These are phyloP conservation scores for Corymbia maculata DNA, from an alignment of 345 rosid genomes.

Conservation along the genomic window DNA sequence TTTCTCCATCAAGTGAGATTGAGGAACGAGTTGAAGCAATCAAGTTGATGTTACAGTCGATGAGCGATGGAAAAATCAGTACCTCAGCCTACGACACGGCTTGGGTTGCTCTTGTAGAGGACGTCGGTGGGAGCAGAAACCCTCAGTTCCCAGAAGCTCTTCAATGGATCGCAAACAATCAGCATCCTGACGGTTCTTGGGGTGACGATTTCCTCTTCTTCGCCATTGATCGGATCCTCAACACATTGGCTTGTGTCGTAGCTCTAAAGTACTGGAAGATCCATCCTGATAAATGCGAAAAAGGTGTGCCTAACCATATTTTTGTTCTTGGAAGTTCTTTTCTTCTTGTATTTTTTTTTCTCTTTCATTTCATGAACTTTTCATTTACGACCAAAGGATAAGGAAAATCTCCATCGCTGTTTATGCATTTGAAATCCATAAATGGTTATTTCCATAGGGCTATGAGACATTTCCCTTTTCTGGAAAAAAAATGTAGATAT, in stretches of 20 bases:
- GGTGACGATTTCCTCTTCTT: conserved; percentile 50
- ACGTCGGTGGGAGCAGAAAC: conserved; percentile 23
- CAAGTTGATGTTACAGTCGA: conserved; percentile 38
- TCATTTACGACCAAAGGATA: background rate
- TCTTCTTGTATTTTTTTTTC: background rate
- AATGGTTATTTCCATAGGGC: background rate
- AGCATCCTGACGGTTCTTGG: conserved; percentile 90
- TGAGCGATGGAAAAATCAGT: conserved; percentile 86
- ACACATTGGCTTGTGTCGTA: conserved; percentile 78
- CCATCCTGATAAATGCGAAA: conserved; percentile 49
- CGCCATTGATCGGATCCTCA: conserved; percentile 79
- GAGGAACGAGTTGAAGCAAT: conserved; percentile 33
- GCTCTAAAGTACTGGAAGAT: conserved; percentile 74
- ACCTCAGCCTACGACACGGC: conserved; percentile 92
- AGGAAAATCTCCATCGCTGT: background rate
- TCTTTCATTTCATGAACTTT: background rate
- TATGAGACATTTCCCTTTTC: background rate
- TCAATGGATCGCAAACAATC: conserved; percentile 70
- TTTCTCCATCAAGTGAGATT: conserved; percentile 15
- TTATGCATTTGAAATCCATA: background rate
- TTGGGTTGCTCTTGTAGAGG: conserved; percentile 84
- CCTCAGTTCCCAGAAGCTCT: conserved; percentile 79
- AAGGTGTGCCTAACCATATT: conserved; percentile 25
- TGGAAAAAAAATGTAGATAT: background rate
- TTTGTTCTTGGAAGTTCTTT: background rate